Conservation (phyloP, 2,329 filamentous ascomycete species). For the Stromatinia cepivora region DNA sequence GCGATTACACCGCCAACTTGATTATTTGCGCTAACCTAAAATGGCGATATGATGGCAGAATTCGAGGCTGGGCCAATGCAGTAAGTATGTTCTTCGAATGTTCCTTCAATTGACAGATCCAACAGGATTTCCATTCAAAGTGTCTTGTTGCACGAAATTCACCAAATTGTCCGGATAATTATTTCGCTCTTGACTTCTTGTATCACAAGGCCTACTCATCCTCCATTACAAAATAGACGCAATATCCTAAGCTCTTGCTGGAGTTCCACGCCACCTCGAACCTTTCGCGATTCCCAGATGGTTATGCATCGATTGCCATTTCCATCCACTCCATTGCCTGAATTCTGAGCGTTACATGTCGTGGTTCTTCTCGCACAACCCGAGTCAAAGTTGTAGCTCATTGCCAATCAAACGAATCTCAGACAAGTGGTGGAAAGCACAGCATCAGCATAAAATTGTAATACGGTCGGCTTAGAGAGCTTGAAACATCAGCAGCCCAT, state of each 20-base stretch:
- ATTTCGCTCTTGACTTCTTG: background rate
- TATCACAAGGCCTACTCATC: background rate
- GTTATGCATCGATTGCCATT: conserved; percentile 2
- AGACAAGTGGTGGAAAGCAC: background rate
- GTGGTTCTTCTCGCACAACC: background rate
- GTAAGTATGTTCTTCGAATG: background rate
- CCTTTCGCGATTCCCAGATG: conserved; percentile 2
- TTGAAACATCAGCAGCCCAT: background rate
- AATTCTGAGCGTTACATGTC: background rate
- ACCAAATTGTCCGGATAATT: background rate
- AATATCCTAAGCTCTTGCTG: background rate
- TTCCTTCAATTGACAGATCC: background rate
- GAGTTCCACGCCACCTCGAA: background rate
- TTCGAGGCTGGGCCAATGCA: background rate
- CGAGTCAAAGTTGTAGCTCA: background rate
- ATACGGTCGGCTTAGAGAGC: background rate
- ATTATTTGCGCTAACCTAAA: background rate
- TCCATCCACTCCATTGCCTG: background rate
- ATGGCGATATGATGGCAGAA: background rate
- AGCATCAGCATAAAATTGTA: background rate
- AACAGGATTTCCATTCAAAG: background rate
- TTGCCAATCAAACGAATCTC: background rate
- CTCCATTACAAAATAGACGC: background rate
- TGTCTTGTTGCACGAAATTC: background rate
- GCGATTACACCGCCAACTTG: background rate